These are phyloP conservation scores for Blastobotrys raffinosifermentans DNA, from an alignment of 1,139 yeast genomes.

Conservation along the genomic window DNA sequence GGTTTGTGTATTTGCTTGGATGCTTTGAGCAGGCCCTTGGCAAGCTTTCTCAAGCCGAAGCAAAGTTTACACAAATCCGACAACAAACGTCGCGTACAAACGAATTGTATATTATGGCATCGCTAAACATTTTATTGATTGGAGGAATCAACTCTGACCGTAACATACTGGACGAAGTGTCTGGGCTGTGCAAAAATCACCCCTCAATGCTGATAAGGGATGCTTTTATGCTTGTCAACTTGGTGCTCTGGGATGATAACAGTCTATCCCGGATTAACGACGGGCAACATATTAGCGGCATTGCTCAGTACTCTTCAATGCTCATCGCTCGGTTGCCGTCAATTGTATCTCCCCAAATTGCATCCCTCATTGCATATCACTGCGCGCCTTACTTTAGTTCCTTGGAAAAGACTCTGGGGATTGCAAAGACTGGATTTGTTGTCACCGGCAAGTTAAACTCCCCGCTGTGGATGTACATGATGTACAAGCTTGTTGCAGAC, in stretches of 20 bases:
- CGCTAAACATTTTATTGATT: constrained; percentile 5
- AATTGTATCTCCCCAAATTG: constrained; percentile 1
- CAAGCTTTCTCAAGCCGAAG: neutral
- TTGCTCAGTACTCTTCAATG: constrained; percentile 1
- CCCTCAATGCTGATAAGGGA: constrained; percentile 2
- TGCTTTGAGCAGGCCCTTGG: neutral
- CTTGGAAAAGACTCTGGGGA: neutral
- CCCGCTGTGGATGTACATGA: constrained; percentile 1
- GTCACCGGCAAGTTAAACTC: constrained; percentile 1
- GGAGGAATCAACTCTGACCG: neutral
- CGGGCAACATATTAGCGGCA: neutral
- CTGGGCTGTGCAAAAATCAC: neutral
- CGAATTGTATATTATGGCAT: constrained; percentile 6
- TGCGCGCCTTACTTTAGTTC: constrained; percentile 1
- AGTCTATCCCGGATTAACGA: neutral
- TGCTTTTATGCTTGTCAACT: neutral
- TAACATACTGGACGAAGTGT: constrained; percentile 3
- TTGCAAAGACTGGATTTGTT: constrained; percentile 1
- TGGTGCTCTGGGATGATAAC: neutral
- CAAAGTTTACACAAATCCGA: neutral
- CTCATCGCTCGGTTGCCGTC: neutral
- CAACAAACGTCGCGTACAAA: neutral
- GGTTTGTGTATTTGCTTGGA: neutral
- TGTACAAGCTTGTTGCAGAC: neutral
- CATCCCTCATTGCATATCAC: neutral